Evolutionary conservation across 2,329 filamentous ascomycete genomes (phyloP), one percentile per base, ranked within the genome.

Genomic region (Anthostomella pinea): DNA sequence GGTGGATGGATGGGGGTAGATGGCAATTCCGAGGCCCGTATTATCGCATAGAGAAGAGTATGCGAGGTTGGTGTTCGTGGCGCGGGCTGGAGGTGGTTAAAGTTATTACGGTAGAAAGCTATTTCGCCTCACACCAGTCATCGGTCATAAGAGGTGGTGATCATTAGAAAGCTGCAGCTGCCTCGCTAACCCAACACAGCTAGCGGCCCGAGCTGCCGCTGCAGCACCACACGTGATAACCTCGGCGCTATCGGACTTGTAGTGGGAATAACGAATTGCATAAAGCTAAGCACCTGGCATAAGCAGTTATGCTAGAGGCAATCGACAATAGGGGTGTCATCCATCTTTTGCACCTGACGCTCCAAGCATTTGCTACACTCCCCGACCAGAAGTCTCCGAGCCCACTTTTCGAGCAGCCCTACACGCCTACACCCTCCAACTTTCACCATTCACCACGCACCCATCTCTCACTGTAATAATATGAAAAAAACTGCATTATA

Each of bases 21-120:
- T 25, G 38, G 39, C 35, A 35, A 25, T 33, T 30, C 24, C 33
- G 20, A 22, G 25, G 25, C 40, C n/a, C n/a, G 41, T 37, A 34
- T 33, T 55, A 53, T 53, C 39, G 53, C 52, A 52, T 53, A 38
- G 39, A 38, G 30, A 39, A 30, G 26, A 33, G 21, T 32, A 37
- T 28, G 33, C 23, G 26, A 35, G 37, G 31, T 39, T 14, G 31
- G 22, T 26, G 17, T 25, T 26, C 26, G 11, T 25, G 28, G 31
- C 24, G 17, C 32, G 11, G 22, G 15, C 41, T 35, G 30, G 5
- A 18, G 17, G 6, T 32, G 13, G 22, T 18, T 38, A 18, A n/a
- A 28, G 17, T 27, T n/a, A 30, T 15, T n/a, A 30, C 8, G 8
- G 9, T 33, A 24, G 33, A 45, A 43, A 38, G 30, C 16, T 28